phyloP scores from a whole-genome alignment of 305 asterid species.

The Fraxinus platypoda region DNA sequence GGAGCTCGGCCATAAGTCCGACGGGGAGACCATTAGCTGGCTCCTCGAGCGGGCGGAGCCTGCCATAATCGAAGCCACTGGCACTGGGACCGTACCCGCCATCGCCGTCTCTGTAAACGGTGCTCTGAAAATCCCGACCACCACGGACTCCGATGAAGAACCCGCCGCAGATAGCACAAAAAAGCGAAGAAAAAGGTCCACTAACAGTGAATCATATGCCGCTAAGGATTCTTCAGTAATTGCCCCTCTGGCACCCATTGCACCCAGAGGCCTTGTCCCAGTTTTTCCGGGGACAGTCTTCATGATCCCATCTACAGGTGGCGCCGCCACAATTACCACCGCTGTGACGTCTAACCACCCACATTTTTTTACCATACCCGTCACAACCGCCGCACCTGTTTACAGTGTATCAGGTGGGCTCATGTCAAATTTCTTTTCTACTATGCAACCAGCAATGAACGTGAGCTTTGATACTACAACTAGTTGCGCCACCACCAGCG shows the following conservation, averaged over 20 bases:
- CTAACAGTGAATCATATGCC: constrained; percentile 49
- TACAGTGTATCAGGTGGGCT: constrained; percentile 51
- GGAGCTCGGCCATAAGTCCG: constrained; percentile 79
- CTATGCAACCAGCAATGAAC: not conserved
- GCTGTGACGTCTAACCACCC: constrained; percentile 43
- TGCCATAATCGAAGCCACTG: constrained; percentile 75
- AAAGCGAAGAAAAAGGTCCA: constrained; percentile 45
- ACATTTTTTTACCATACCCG: constrained; percentile 72
- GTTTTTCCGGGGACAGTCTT: constrained; percentile 61
- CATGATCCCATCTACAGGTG: constrained; percentile 60
- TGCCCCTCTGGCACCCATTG: constrained; percentile 63
- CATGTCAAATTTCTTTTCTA: constrained; percentile 28
- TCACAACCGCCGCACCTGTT: constrained; percentile 48
- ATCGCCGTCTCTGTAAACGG: constrained; percentile 83
- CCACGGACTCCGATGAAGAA: constrained; percentile 21
- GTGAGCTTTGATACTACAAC: constrained; percentile 24
- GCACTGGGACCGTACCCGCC: constrained; percentile 78
- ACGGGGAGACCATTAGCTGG: constrained; percentile 85
- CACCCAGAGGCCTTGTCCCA: constrained; percentile 58
- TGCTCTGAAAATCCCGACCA: constrained; percentile 61
- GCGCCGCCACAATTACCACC: constrained; percentile 15
- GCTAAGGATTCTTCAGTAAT: constrained; percentile 40
- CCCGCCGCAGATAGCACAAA: constrained; percentile 1
- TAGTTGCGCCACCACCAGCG: constrained; percentile 15
- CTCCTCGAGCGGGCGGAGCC: constrained; percentile 81